Evolutionary conservation across 1,284 basidiomycete species (phyloP), one percentile per base, ranked within the genome.

Genomic region (Tilletia setariae): DNA sequence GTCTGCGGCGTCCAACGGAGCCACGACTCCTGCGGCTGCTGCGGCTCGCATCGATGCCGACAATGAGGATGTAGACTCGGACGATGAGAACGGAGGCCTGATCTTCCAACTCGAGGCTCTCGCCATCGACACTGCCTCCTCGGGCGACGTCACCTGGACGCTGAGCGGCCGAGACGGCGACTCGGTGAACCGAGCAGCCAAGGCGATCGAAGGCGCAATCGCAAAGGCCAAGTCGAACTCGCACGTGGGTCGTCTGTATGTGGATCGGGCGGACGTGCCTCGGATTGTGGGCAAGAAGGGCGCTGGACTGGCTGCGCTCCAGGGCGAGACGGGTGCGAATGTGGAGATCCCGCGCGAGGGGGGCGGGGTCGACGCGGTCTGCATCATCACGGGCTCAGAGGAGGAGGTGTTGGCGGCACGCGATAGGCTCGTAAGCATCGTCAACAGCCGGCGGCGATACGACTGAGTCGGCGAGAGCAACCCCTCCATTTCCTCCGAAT

Each of bases 341-440:
- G 67, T 79, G 68, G 74, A 78, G 69, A 77, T 79, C 44, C 77
- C 78, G 28, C 66, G 77, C 21, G 76, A 76, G 44, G 67, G 71
- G 9, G 70, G 70, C 30, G 76, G 74, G 43, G 28, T 30, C 7
- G 56, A 61, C 30, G 56, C 56, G 30, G 64, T 76, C 23, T 75
- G 75, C 69, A 73, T 77, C 68, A 74, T 79, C 25, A 70, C 72
- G 25, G 78, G 78, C 32, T 71, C 72, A 61, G 70, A 76, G 68
- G 74, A 75, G 13, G 73, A 70, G 7, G 75, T 79, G 42, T 61
- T 76, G 46, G 74, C 67, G 43, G 77, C 78, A 15, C 73, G 71
- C 69, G 74, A 79, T 62, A 64, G 74, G 51, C 72, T 79, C 44
- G 70, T 70, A 44, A 63, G 63, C 61, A 74, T 75, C 51, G 64